Evolutionary conservation across 345 rosid genomes (phyloP), one percentile per base, ranked within the genome.

Genomic region (Eucalyptus virginea): DNA sequence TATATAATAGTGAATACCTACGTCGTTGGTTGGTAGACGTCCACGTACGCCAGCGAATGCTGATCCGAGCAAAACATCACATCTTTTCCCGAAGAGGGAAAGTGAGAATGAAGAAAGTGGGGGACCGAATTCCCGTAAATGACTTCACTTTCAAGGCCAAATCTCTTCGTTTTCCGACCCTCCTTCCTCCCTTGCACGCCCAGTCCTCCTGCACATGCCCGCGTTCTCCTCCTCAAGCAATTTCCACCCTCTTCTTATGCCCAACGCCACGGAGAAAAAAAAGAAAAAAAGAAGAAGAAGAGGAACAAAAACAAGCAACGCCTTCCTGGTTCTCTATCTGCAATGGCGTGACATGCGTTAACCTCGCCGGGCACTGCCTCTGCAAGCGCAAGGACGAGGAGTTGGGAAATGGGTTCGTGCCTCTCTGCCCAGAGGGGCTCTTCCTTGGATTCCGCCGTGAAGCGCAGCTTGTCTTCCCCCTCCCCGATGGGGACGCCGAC

Each of bases 71-170:
- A 26, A 14, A 40, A 40, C 85, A 4, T 77, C 47, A 6, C 45
- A 47, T 6, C 85, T 6, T 37, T 40, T 77, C 85, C 85, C 47
- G 11, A 40, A 77, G 85, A 77, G 47, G 85, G 42, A 77, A 77
- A 77, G 85, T 77, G 47, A 23, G 85, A 37, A 32, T 42, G n/a
- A 49, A 88, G 30, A 80, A 21, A 21, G 34, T 19, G 72, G 72
- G 45, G 83, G 30, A 21, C 85, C 85, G 47, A 40, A 40, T 77
- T 40, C 85, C 85, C 85, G 85, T 40, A 40, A 77, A 40, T 86
- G 45, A 86, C 89, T 88, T 88, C 86, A 47, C 87, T 62, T 88
- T 83, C 80, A 88, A 88, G 89, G 89, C 87, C 89, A 88, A 81
- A 15, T 88, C 40, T 88, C 87, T 50, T 19, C 47, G 15, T 40